Evolutionary conservation across 306 rosid species (phyloP), one percentile per base, ranked within the genome.

Genomic region (Glycine latifolia): DNA sequence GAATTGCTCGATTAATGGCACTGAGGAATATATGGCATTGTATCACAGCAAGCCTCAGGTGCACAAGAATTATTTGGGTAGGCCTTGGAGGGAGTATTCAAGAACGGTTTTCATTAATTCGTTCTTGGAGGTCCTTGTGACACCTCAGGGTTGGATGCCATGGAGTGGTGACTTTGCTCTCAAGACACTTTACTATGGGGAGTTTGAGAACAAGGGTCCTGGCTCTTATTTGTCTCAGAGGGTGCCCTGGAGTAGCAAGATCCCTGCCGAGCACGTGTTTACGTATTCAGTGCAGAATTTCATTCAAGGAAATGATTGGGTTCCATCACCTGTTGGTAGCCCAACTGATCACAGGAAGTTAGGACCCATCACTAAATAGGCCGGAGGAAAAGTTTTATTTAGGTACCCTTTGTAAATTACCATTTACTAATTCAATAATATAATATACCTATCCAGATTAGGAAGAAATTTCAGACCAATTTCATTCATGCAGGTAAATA

Each of bases 1-100:
- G 1, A 91, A 88, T n/a, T 95, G 96, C 58, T 41, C 82, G 81
- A 75, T 95, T 10, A 95, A 92, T 44, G 99, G 98, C 15, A 95
- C 98, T 0, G 84, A 86, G 49, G 94, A 91, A 15, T 95, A 91
- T 84, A 78, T 93, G 94, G 67, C 60, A 5, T 68, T 89, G 86
- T 95, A 87, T 35, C 37, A 46, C 12, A 86, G 84, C 86, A 95
- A 95, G 1, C 98, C 98, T 10, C 4, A 70, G 12, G 96, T 87
- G 60, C 98, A 95, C 84, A 90, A 73, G 73, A 95, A 87, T 82
- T 95, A 58, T 89, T 84, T 95, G 87, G 99, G 99, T 20, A 91
- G 99, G 90, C 99, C 99, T 1, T 95, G 99, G 99, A 95, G 91
- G 88, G 87, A 84, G 81, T 95, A 84, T 65, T 89, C 97, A 0